Evolutionary conservation across 805 yeast species (phyloP), one percentile per base, ranked within the genome.

Genomic region (Millerago galiae): DNA sequence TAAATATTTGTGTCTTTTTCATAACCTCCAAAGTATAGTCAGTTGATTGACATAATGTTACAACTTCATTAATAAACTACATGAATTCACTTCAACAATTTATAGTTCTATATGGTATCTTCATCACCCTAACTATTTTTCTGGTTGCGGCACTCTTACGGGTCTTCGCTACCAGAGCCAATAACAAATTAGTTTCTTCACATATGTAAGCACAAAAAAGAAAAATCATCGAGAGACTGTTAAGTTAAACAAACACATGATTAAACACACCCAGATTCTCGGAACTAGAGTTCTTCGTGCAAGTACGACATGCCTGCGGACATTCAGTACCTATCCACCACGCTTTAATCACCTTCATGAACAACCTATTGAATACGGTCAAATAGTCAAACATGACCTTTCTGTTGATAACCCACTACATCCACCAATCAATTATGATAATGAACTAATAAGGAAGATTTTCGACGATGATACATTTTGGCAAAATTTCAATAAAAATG

Each of bases 401-500:
- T 24, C 29, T 4, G n/a, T 17, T 6, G 33, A 28, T n/a, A 21
- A 35, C 7, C 25, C 10, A 5, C 8, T 21, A 33, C 33, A 40
- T 5, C 26, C 43, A 7, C 41, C 50, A 8, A 44, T 52, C n/a
- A 53, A 47, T 40, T 35, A 46, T 31, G 47, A 53, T 17, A 52
- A 56, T 32, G 61, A 56, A 21, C 51, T 53, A 12, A 63, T 79
- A 14, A 61, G 70, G 31, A 64, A 63, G 43, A 70, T 81, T 1
- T 83, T 83, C 54, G 90, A 84, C 53, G 79, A 81, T 56, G 74
- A 71, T 14, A 59, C 61, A 12, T 78, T 69, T 52, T 83, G 85
- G 77, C 55, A 65, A 17, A 61, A 67, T 32, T 75, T 80, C 58
- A 77, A 72, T 51, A 62, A 60, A 24, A 21, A 21, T 36, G 43